Evolutionary conservation across 1,139 yeast genomes (phyloP).

Genomic region (Hyphopichia pseudoburtonii): DNA sequence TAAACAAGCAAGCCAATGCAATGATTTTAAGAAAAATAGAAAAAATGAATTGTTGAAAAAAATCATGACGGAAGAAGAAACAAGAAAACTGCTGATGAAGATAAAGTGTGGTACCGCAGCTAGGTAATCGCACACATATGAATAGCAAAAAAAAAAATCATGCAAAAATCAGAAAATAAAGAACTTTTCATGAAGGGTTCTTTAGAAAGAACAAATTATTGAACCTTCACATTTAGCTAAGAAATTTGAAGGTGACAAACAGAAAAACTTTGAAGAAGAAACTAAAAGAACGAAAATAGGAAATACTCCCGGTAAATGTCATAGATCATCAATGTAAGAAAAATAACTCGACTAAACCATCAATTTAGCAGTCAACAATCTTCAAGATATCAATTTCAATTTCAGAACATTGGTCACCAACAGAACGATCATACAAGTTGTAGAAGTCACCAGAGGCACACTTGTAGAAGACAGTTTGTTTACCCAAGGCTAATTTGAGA

Average conservation of each 20-base stretch:
- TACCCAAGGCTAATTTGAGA: constrained; percentile 39
- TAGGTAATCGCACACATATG: neutral
- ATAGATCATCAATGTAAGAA: too few species aligned
- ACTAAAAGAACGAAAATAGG: too few species aligned
- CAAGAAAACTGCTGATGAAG: constrained; percentile 1
- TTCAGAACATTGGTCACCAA: constrained; percentile 39
- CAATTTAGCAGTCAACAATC: constrained; percentile 27
- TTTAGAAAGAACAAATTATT: too few species aligned
- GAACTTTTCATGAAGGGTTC: too few species aligned
- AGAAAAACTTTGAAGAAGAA: too few species aligned
- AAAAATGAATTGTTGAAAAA: neutral
- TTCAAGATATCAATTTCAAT: constrained; percentile 36
- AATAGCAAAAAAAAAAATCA: neutral
- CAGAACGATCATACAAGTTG: constrained; percentile 42
- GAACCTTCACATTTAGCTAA: too few species aligned
- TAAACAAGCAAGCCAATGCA: too few species aligned
- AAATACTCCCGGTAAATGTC: too few species aligned
- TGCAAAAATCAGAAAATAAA: too few species aligned
- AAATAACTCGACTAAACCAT: constrained; percentile 6
- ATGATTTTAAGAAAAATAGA: neutral
- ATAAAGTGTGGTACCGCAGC: neutral
- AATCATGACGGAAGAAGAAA: neutral
- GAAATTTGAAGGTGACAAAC: too few species aligned
- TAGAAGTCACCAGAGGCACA: constrained; percentile 45
- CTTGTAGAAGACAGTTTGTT: constrained; percentile 38